Conservation (phyloP, 1,284 basidiomycete genomes). For the Boletus smithii region DNA sequence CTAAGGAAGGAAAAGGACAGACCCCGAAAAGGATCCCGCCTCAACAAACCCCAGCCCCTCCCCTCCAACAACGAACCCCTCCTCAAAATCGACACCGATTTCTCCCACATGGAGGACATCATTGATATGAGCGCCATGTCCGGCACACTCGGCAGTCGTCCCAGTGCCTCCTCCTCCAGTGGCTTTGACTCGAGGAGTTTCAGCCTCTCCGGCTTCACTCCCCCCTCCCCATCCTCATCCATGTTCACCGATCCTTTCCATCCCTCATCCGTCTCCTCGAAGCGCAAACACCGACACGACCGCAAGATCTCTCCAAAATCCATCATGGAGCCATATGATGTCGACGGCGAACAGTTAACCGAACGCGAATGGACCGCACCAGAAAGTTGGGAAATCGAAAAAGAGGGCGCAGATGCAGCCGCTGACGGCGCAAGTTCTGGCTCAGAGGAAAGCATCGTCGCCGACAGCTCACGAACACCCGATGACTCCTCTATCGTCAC, state of each 20-base stretch:
- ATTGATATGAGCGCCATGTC: conserved; percentile 45
- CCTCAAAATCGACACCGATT: conserved; percentile 67
- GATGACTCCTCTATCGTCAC: conserved; percentile 16
- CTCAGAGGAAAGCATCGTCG: conserved; percentile 29
- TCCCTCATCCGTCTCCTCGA: conserved; percentile 22
- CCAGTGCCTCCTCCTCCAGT: conserved; percentile 19
- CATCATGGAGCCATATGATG: conserved; percentile 8
- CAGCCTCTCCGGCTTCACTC: conserved; percentile 28
- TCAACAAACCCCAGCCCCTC: conserved; percentile 23
- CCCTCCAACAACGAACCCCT: conserved; percentile 17
- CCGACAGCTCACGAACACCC: conserved; percentile 18
- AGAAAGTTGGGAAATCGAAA: conserved; percentile 37
- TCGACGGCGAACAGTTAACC: conserved; percentile 5
- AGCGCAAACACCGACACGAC: conserved; percentile 15
- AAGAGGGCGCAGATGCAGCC: conserved; percentile 21
- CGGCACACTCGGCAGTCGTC: conserved; percentile 4
- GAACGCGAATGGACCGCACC: conserved; percentile 32
- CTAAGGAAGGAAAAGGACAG: conserved; percentile 31
- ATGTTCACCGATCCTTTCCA: conserved; percentile 50
- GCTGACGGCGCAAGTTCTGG: conserved; percentile 26
- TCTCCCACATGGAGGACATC: conserved; percentile 83
- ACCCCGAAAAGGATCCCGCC: conserved; percentile 18
- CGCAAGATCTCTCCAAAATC: conserved; percentile 54
- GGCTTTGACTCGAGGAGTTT: conserved; percentile 25
- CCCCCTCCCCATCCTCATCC: conserved; percentile 32